Conservation (phyloP, 2,329 filamentous ascomycete species). For the Lachnellula occidentalis region DNA sequence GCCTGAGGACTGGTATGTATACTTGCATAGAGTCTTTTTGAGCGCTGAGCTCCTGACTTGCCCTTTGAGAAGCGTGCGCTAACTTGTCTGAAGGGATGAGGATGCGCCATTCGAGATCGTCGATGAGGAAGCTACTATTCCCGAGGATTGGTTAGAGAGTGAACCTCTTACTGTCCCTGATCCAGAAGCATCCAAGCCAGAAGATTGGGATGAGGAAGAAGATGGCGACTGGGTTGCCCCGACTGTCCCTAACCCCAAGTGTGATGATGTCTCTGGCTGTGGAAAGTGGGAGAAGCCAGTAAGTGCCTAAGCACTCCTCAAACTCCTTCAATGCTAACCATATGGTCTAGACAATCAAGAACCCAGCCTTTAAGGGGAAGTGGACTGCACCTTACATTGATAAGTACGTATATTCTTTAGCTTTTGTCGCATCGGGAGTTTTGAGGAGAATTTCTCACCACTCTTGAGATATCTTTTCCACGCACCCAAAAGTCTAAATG, state of each 20-base stretch:
- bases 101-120: slow-evolving; percentile 95
- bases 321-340: background rate
- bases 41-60: background rate
- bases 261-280: slow-evolving; percentile 86
- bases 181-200: slow-evolving; percentile 93
- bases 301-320: slow-evolving; percentile 27
- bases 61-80: background rate
- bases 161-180: slow-evolving; percentile 80
- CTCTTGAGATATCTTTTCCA: background rate
- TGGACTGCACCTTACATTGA: slow-evolving; percentile 90
- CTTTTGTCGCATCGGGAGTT: background rate
- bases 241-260: slow-evolving; percentile 92
- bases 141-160: slow-evolving; percentile 92
- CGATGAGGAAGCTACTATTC: slow-evolving; percentile 84
- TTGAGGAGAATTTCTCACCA: background rate
- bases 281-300: slow-evolving; percentile 81
- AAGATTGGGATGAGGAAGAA: slow-evolving; percentile 99
- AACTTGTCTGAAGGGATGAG: slow-evolving; percentile 63
- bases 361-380: slow-evolving; percentile 98
- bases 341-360: slow-evolving; percentile 67
- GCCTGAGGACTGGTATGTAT: slow-evolving; percentile 63
- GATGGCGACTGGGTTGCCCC: slow-evolving; percentile 93
- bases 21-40: background rate
- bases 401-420: slow-evolving; percentile 13
- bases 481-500: background rate